Conservation (phyloP, 352 stramenopile genomes). For the Globisporangium recalcitrans region DNA sequence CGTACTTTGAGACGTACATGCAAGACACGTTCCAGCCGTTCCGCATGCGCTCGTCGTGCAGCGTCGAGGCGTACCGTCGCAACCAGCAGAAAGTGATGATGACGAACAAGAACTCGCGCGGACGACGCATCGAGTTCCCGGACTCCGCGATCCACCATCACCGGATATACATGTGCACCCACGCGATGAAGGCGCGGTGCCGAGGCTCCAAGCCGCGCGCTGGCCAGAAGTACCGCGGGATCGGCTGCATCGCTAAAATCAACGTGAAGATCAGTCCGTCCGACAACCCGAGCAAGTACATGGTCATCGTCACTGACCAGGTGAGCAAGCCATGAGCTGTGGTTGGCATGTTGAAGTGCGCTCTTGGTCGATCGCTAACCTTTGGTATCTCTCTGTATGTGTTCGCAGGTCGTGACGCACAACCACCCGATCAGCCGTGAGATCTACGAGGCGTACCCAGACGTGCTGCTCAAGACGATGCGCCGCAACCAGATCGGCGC, state of each 20-base stretch:
- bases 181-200: conserved; percentile 82
- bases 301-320: conserved; percentile 85
- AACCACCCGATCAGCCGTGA: conserved; percentile 82
- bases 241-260: conserved; percentile 84
- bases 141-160: conserved; percentile 81
- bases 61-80: conserved; percentile 73
- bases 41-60: conserved; percentile 82
- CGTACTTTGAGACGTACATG: conserved; percentile 88
- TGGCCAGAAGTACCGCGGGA: conserved; percentile 77
- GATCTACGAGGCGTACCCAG: conserved; percentile 82
- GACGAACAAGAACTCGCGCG: conserved; percentile 83
- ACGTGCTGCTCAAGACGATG: conserved; percentile 83
- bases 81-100: conserved; percentile 87
- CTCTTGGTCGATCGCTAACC: not conserved
- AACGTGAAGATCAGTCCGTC: conserved; percentile 85
- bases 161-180: conserved; percentile 88
- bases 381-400: not conserved
- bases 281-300: conserved; percentile 80
- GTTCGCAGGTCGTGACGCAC: conserved; percentile 68
- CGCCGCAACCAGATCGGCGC: conserved; percentile 65
- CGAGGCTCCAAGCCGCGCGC: conserved; percentile 69
- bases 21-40: conserved; percentile 85
- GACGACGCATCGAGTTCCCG: conserved; percentile 72
- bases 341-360: not conserved
- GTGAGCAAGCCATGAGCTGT: conserved; percentile 21